A percentile compares a stretch with the other conserved stretches of the same genome.
phyloP scores from a whole-genome alignment of 2,329 filamentous ascomycete species.

The Hymenoscyphus scutula region DNA sequence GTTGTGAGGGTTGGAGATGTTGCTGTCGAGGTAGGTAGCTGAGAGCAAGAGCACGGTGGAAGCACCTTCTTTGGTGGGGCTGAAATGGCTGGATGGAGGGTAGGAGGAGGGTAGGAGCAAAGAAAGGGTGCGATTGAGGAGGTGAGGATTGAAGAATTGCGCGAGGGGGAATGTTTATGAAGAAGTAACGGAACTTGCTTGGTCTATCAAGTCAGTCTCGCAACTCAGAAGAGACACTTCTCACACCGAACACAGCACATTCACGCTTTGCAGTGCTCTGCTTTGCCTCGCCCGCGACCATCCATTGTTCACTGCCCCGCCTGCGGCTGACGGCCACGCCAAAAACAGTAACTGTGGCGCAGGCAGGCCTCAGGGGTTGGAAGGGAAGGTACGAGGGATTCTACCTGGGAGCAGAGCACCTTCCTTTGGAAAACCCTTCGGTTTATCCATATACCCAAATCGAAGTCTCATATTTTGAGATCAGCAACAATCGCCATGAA shows the following conservation, averaged over 20 bases:
- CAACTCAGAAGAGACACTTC: background rate
- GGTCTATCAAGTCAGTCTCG: background rate
- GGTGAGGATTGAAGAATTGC: no score
- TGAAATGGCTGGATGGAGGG: background rate
- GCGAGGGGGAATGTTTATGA: background rate
- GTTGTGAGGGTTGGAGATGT: background rate
- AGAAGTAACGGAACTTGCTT: background rate
- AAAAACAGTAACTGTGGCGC: background rate
- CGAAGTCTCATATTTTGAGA: no score
- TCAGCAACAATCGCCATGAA: no score
- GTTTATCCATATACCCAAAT: no score
- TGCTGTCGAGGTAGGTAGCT: no score
- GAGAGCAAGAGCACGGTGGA: background rate
- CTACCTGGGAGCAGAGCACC: background rate
- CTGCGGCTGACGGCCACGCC: background rate
- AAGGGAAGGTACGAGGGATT: background rate
- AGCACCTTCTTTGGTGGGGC: constrained; percentile 2
- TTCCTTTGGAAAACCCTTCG: no score
- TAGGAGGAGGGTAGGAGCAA: background rate
- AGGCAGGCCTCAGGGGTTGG: background rate
- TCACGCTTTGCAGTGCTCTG: background rate
- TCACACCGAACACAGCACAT: background rate
- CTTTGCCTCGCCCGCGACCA: no score
- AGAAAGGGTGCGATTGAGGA: background rate
- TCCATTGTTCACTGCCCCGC: constrained; percentile 1